A percentile compares a stretch with the other conserved stretches of the same genome.
These are phyloP conservation scores for Bonnemaisonia californica DNA, from an alignment of 31 red algal species.

Conservation along the genomic window DNA sequence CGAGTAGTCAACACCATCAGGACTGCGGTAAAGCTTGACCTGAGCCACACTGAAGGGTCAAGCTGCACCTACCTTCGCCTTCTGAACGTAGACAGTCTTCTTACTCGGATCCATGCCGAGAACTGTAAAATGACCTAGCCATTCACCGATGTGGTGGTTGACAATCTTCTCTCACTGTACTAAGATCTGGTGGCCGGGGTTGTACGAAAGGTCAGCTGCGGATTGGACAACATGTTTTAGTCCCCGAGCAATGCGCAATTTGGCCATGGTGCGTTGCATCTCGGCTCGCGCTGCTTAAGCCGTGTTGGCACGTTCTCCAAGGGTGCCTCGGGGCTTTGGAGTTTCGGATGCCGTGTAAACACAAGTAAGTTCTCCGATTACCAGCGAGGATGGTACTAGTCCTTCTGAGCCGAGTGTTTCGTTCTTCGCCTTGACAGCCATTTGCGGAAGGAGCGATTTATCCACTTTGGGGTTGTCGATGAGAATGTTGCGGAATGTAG, in stretches of 20 bases:
- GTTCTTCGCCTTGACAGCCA: constrained; percentile 26
- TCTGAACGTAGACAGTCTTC: neutral
- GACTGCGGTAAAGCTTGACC: neutral
- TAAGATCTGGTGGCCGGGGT: neutral
- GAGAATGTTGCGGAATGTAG: constrained; percentile 11
- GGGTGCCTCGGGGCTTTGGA: neutral
- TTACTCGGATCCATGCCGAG: neutral
- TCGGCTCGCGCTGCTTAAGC: neutral
- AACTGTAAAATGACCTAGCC: neutral
- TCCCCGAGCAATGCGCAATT: neutral
- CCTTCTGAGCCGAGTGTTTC: constrained; percentile 28
- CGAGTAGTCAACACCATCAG: neutral
- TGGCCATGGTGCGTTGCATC: neutral
- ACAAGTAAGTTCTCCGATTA: constrained; percentile 21
- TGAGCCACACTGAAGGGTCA: neutral
- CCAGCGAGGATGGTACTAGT: too few species aligned
- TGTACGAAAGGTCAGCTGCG: neutral
- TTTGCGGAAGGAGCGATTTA: neutral
- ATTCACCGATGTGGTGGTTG: constrained; percentile 15
- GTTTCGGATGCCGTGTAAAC: neutral
- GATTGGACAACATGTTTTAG: neutral
- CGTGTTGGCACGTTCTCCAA: neutral
- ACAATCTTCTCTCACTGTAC: constrained; percentile 2
- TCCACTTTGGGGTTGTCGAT: neutral
- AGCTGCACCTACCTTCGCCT: neutral